Evolutionary conservation across 495 filamentous ascomycete genomes (phyloP).

Genomic region (Aspergillus taichungensis): DNA sequence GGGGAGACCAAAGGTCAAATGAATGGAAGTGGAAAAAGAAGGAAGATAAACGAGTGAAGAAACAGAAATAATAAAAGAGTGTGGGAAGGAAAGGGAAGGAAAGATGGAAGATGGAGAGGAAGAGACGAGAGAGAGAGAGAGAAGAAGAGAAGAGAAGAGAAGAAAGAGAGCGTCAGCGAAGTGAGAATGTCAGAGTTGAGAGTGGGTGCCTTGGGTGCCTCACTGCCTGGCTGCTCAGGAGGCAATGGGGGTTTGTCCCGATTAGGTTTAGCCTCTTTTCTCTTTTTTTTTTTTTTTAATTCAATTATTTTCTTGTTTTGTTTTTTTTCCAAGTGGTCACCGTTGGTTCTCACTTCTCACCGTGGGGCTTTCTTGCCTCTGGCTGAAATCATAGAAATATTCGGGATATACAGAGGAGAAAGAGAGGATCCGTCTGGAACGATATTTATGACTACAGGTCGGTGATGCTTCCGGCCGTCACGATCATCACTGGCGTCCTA

Average conservation of each 20-base stretch:
- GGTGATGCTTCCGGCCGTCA: no score
- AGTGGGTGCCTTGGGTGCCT: conserved; percentile 2
- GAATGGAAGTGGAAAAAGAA: conserved; percentile 13
- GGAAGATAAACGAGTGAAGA: conserved; percentile 14
- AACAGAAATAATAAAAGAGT: conserved; percentile 14
- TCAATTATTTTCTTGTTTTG: not conserved
- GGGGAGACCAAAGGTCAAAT: conserved; percentile 19
- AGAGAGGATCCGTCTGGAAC: no score
- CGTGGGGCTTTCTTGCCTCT: conserved; percentile 7
- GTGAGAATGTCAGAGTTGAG: conserved; percentile 1
- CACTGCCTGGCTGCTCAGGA: conserved; percentile 1
- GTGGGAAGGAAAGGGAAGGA: conserved; percentile 27
- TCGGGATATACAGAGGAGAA: not conserved
- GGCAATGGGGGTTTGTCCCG: conserved; percentile 3
- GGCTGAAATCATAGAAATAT: not conserved
- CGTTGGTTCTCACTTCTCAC: conserved; percentile 4
- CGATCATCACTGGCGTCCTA: no score
- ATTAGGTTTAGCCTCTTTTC: conserved; percentile 5
- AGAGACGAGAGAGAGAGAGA: conserved; percentile 17
- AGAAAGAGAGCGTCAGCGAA: conserved; percentile 7
- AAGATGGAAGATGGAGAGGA: conserved; percentile 22
- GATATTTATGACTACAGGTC: no score
- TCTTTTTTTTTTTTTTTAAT: conserved; percentile 1
- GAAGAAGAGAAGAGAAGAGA: conserved; percentile 12
- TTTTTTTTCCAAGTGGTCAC: not conserved